Evolutionary conservation across 2,329 filamentous ascomycete genomes (phyloP), one percentile per base, ranked within the genome.

Genomic region (Ascochyta clinopodiicola): DNA sequence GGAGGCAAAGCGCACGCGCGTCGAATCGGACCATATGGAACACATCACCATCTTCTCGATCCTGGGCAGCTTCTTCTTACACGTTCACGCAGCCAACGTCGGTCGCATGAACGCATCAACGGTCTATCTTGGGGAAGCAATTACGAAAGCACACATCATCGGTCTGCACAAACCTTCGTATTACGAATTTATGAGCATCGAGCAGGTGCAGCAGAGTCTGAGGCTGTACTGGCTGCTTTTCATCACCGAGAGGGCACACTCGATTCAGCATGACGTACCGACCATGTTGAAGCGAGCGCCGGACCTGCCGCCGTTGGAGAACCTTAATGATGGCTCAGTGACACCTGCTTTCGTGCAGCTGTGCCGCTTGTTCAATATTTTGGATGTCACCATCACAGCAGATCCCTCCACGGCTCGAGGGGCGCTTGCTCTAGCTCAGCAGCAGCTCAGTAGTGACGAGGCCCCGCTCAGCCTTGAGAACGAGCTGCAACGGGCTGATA

Each of bases 211-310:
- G 52, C 67, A 69, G 51, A 60, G 62, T 24, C 42, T 73, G 38
- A 60, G 71, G 17, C 59, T 74, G n/a, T 74, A 74, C 39, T 74
- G 71, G 71, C 61, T 74, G 17, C 60, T 74, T 9, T 74, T 74
- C 57, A 73, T 74, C 27, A 74, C 71, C 0, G 71, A 74, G 53
- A 65, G 71, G 45, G 71, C 71, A 1, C 71, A 74, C 35, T 73
- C 71, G 1, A 67, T 74, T 12, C 71, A 74, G 43, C 70, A 74
- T 45, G 71, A 74, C 47, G 68, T 74, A 7, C 71, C 71, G 0
- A 71, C 66, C 8, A 69, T 62, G 36, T 51, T 74, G 5, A 71
- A 70, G 44, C 65, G 71, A 37, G 61, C 70, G 1, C 60, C 69
- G 0, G 67, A 71, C 22, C 60, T 74, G 6, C 69, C 71, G 5